Conservation (phyloP, 768 basidiomycete species). For the Clitopilus passeckerianus region DNA sequence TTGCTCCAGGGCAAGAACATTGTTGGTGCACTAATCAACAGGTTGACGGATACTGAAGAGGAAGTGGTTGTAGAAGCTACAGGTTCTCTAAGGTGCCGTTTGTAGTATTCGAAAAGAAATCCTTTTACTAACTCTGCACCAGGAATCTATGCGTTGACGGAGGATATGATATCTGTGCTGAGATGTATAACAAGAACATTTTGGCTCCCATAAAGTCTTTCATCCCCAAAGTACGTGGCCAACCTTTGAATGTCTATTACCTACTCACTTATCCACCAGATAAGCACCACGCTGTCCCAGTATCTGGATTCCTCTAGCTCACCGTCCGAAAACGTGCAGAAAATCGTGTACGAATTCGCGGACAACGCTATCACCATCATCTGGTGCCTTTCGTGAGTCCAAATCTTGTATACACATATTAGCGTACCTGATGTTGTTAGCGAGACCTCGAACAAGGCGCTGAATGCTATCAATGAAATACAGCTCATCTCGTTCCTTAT, state of each 20-base stretch:
- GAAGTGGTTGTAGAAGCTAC: slow-evolving; percentile 88
- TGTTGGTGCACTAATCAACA: slow-evolving; percentile 78
- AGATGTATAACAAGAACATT: slow-evolving; percentile 97
- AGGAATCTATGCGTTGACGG: slow-evolving; percentile 96
- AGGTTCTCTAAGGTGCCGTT: slow-evolving; percentile 72
- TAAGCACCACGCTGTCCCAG: slow-evolving; percentile 67
- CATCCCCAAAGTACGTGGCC: slow-evolving; percentile 62
- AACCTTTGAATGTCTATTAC: background rate
- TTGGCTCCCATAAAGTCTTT: slow-evolving; percentile 71
- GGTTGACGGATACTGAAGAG: slow-evolving; percentile 86
- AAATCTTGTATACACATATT: background rate
- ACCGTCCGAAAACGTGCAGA: slow-evolving; percentile 66
- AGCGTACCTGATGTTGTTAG: slow-evolving; percentile 34
- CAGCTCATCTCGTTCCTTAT: slow-evolving; percentile 79
- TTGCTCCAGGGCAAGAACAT: slow-evolving; percentile 89
- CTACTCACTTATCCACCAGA: slow-evolving; percentile 35
- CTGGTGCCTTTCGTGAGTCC: slow-evolving; percentile 91
- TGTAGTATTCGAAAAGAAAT: background rate
- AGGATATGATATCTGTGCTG: slow-evolving; percentile 91
- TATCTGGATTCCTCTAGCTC: slow-evolving; percentile 56
- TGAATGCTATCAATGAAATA: slow-evolving; percentile 80
- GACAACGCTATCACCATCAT: slow-evolving; percentile 91
- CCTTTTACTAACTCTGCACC: slow-evolving; percentile 2
- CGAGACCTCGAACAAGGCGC: slow-evolving; percentile 91
- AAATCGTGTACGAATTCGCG: slow-evolving; percentile 79